phyloP scores from a whole-genome alignment of 2,329 filamentous ascomycete genomes.

The Torrubiella hemipterigena region DNA sequence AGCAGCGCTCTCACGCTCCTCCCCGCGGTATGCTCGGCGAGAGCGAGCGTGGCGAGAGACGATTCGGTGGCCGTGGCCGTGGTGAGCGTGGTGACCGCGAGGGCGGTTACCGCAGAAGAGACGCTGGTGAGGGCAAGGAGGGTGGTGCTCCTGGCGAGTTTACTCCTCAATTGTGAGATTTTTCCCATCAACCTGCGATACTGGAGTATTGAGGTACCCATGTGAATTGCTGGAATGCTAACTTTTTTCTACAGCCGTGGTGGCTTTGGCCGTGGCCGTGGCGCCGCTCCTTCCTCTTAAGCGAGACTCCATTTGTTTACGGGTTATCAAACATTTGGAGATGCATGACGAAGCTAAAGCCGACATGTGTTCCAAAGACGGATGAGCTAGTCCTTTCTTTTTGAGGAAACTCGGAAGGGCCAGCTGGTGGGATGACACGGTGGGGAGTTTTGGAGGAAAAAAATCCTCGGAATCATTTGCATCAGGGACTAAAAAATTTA shows the following conservation, averaged over 20 bases:
- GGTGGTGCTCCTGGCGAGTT: slow-evolving; percentile 86
- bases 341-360: slow-evolving; percentile 27
- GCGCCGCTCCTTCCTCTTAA: slow-evolving; percentile 59
- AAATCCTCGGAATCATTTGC: slow-evolving; percentile 38
- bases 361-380: slow-evolving; percentile 36
- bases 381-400: slow-evolving; percentile 27
- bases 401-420: slow-evolving; percentile 27
- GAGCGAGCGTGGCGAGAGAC: slow-evolving; percentile 66
- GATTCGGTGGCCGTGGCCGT: slow-evolving; percentile 46
- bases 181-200: slow-evolving; percentile 1
- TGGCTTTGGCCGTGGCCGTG: slow-evolving; percentile 81
- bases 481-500: slow-evolving; percentile 27
- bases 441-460: slow-evolving; percentile 35
- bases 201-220: neutral
- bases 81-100: slow-evolving; percentile 70
- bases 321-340: slow-evolving; percentile 30
- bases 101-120: slow-evolving; percentile 86
- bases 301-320: slow-evolving; percentile 24
- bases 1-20: slow-evolving; percentile 96
- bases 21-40: slow-evolving; percentile 98
- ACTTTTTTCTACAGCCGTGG: slow-evolving; percentile 48
- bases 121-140: slow-evolving; percentile 79
- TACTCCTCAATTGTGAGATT: slow-evolving; percentile 72
- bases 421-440: slow-evolving; percentile 26
- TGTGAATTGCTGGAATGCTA: slow-evolving; percentile 20